Conservation (phyloP, 2,329 filamentous ascomycete species). For the Diaporthe citriasiana region DNA sequence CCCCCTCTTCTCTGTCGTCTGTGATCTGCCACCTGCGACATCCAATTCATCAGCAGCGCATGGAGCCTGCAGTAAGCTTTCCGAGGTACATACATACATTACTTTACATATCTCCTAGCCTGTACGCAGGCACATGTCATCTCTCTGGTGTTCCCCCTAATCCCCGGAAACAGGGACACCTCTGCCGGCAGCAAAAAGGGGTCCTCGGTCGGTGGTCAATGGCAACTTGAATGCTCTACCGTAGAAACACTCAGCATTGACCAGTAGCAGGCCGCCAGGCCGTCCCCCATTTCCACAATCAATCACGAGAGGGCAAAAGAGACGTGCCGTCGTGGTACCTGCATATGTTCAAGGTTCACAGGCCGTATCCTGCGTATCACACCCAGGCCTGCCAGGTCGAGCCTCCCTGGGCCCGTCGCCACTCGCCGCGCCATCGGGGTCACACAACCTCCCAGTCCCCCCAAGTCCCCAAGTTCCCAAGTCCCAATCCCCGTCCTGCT, state of each 20-base stretch:
- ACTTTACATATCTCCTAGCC: neutral
- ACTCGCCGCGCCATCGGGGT: conserved; percentile 22
- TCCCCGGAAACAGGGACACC: neutral
- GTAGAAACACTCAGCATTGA: conserved; percentile 1
- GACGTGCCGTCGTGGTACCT: conserved; percentile 31
- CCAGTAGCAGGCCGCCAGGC: conserved; percentile 16
- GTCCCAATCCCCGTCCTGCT: conserved; percentile 11
- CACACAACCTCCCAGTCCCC: conserved; percentile 21
- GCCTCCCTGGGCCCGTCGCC: conserved; percentile 34
- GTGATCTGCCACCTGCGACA: conserved; percentile 30
- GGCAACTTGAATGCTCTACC: neutral
- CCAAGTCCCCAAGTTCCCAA: neutral
- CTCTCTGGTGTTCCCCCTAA: conserved; percentile 17
- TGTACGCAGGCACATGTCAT: conserved; percentile 9
- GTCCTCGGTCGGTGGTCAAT: conserved; percentile 20
- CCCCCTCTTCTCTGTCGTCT: neutral
- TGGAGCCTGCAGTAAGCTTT: conserved; percentile 16
- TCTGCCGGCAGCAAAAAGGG: conserved; percentile 20
- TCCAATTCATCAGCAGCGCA: conserved; percentile 11
- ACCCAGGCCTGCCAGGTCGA: conserved; percentile 20
- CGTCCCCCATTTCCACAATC: neutral
- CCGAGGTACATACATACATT: conserved; percentile 8
- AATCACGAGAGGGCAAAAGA: neutral
- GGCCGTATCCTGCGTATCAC: conserved; percentile 34
- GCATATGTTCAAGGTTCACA: conserved; percentile 35